These are phyloP conservation scores for Daucus carota DNA, from an alignment of 129 eudicot species.

Conservation along the genomic window DNA sequence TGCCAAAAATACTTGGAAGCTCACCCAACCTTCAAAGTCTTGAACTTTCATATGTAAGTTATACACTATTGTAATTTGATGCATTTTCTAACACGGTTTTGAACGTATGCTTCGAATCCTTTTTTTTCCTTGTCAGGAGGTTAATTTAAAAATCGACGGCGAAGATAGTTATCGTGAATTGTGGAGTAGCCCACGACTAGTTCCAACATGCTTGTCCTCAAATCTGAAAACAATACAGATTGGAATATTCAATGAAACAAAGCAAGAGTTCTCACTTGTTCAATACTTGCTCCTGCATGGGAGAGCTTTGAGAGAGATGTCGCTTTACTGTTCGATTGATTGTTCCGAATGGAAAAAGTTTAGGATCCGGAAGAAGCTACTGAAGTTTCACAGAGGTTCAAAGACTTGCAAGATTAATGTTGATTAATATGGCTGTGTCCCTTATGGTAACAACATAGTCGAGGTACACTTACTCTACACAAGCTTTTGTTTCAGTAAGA, in stretches of 20 bases:
- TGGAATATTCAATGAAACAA: neutral
- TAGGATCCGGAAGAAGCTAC: neutral
- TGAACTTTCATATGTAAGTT: neutral
- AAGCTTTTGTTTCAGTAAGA: neutral
- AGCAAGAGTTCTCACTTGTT: neutral
- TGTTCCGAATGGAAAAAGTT: neutral
- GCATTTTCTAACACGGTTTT: neutral
- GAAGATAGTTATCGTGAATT: no score
- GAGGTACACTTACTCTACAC: neutral
- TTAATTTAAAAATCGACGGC: neutral
- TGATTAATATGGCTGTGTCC: neutral
- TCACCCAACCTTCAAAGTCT: neutral
- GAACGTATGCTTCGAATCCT: neutral
- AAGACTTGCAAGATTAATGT: neutral
- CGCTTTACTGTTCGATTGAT: conserved; percentile 3
- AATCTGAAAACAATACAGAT: neutral
- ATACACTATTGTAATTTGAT: neutral
- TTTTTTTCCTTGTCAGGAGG: neutral
- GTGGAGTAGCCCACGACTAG: neutral
- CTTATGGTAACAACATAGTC: no score
- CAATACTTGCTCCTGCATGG: neutral
- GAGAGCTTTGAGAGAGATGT: neutral
- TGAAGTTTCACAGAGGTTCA: neutral
- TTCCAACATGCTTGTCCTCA: conserved; percentile 2
- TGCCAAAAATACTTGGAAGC: neutral